phyloP scores from a whole-genome alignment of 352 stramenopile genomes.

The Phytophthora ohioensis region DNA sequence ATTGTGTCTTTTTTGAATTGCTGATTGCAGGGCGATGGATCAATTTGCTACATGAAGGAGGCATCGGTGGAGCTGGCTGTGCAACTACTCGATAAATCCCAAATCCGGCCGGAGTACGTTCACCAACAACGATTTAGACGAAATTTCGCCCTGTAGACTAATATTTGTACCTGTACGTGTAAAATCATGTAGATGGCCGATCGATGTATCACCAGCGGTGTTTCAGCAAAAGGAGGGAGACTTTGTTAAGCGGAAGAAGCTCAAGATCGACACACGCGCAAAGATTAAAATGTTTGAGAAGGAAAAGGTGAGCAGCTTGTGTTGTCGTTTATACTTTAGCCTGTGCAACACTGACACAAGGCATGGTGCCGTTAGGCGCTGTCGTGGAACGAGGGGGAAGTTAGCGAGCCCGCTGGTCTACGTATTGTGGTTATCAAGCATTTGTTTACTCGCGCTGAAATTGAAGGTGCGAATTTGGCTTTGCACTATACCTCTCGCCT shows the following conservation, averaged over 20 bases:
- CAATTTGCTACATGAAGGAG: constrained; percentile 96
- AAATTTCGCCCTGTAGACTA: not conserved
- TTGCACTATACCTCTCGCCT: not conserved
- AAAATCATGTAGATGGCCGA: constrained; percentile 56
- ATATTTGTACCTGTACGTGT: not conserved
- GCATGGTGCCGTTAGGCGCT: constrained; percentile 61
- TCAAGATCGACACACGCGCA: constrained; percentile 81
- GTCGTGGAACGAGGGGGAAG: constrained; percentile 96
- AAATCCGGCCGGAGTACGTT: constrained; percentile 82
- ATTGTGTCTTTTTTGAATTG: not conserved
- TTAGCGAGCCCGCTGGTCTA: constrained; percentile 90
- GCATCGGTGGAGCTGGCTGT: constrained; percentile 96
- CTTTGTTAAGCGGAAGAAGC: constrained; percentile 83
- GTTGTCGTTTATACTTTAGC: constrained; percentile 17
- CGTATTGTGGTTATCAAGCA: constrained; percentile 97
- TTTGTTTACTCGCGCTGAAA: constrained; percentile 93
- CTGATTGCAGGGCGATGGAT: constrained; percentile 89
- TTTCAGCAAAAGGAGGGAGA: constrained; percentile 92
- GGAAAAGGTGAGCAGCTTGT: constrained; percentile 60
- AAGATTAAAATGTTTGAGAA: constrained; percentile 91
- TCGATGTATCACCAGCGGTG: constrained; percentile 78
- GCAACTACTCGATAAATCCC: constrained; percentile 93
- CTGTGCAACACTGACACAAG: not conserved
- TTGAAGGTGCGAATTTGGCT: constrained; percentile 55
- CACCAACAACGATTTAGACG: not conserved